These are phyloP conservation scores for Protomyces pachydermus DNA, from an alignment of 1,139 yeast species.

Conservation along the genomic window DNA sequence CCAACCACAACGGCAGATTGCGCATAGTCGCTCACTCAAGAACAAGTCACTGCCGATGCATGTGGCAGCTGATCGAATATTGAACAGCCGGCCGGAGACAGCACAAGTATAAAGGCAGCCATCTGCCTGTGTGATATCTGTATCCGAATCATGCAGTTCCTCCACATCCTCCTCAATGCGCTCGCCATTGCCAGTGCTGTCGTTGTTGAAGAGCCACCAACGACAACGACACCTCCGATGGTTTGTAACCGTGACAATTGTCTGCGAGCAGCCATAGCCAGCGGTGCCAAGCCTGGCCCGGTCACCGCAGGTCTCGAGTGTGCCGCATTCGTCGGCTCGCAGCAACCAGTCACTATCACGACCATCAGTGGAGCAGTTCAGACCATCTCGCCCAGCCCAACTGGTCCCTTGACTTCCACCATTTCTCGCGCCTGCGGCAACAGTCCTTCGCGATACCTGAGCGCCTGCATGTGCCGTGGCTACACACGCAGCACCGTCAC, in stretches of 20 bases:
- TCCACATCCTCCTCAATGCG: not conserved
- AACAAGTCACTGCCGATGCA: not conserved
- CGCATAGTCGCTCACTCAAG: not conserved
- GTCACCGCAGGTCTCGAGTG: not conserved
- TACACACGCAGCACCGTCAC: not conserved
- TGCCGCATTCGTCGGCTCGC: not conserved
- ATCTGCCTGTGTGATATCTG: not conserved
- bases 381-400: not conserved
- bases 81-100: not conserved
- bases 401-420: not conserved
- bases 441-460: not conserved
- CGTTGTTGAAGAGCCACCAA: not conserved
- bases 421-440: not conserved
- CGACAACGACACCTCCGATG: not conserved
- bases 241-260: not conserved
- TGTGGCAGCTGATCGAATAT: no score
- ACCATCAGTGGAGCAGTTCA: not conserved
- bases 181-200: not conserved
- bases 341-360: not conserved
- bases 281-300: not conserved
- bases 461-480: not conserved
- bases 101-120: not conserved
- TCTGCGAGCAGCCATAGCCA: not conserved
- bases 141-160: not conserved
- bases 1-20: no score